Base-by-base conservation (phyloP, 2,329 filamentous ascomycete species). In the Pseudogymnoascus sp. region DNA sequence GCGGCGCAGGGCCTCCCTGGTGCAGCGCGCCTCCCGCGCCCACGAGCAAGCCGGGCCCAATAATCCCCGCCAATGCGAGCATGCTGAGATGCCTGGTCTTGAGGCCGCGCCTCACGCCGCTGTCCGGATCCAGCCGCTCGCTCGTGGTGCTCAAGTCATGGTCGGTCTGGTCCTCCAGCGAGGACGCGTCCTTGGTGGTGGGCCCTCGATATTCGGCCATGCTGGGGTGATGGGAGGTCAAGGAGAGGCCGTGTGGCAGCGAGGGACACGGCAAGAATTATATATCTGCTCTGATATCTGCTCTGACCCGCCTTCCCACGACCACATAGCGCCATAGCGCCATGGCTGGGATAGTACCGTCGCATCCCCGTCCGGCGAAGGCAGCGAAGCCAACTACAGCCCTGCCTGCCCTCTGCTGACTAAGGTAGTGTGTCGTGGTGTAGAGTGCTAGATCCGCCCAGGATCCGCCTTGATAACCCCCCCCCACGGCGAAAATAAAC, bases 11-110 rank as follows among this genome's bases (percentile, higher is more conserved):
- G 0, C 89, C 89, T 63, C 88, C 88, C 45, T 80, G 83, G 11
- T 82, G 79, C 23, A 93, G 77, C 0, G 89, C 89, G 57, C 86
- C 84, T 37, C 89, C 89, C 2, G 86, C 82, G 14, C 88, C 89
- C 62, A 91, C 85, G 2, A 92, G 80, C 42, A 92, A 77, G 21
- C 89, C 89, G 3, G 89, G 87, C 0, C 89, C 89, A 65, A 83
- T 83, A 64, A 83, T 83, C 10, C 81, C 80, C 70, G 76, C 69
- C 3, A 71, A 59, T 14, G 66, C 67, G 62, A 67, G 66, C 77
- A 90, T 88, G 65, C 80, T 83, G 11, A 89, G 73, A 72, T 89
- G 86, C 5, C 86, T 78, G 37, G 85, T 88, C 74, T 89, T 88
- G 62, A 90, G 79, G 1, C 86, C 87, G 64, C 87, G 82, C 76